phyloP scores from a whole-genome alignment of 2,329 filamentous ascomycete genomes.

The Scytalidium lignicola region DNA sequence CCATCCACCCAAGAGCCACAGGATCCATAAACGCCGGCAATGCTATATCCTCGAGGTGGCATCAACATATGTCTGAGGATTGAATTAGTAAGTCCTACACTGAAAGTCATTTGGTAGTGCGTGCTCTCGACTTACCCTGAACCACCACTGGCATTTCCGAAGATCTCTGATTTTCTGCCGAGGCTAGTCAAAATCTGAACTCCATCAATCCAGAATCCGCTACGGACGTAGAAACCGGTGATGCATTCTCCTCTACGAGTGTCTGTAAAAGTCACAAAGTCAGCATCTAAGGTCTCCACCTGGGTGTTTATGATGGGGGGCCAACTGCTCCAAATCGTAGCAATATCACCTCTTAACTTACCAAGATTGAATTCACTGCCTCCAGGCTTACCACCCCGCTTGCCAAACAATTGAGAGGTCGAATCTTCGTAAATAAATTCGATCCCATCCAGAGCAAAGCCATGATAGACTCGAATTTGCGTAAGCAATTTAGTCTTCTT shows the following conservation, averaged over 20 bases:
- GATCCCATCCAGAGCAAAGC: conserved; percentile 72
- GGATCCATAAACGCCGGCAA: conserved; percentile 83
- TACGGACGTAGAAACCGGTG: conserved; percentile 77
- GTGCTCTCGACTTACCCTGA: conserved; percentile 62
- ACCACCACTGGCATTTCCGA: conserved; percentile 75
- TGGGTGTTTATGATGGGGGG: background rate
- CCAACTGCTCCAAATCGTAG: too few relatives aligned
- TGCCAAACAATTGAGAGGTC: conserved; percentile 81
- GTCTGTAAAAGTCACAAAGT: conserved; percentile 44
- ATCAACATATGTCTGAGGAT: conserved; percentile 72
- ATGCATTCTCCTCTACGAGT: conserved; percentile 80
- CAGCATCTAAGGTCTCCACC: conserved; percentile 1
- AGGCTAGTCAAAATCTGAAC: conserved; percentile 85
- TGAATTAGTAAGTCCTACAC: conserved; percentile 5
- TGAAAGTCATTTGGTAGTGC: background rate
- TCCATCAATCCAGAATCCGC: conserved; percentile 79
- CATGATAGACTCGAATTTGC: conserved; percentile 71
- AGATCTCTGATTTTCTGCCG: conserved; percentile 80
- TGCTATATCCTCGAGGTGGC: conserved; percentile 80
- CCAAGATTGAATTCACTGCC: conserved; percentile 74
- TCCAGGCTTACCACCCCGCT: conserved; percentile 63
- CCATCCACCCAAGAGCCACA: conserved; percentile 79
- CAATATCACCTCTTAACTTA: conserved; percentile 47
- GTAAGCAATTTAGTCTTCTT: conserved; percentile 69
- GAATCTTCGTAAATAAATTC: conserved; percentile 92